Evolutionary conservation across 768 basidiomycete genomes (phyloP).

Genomic region (Phaeotremella skinneri): DNA sequence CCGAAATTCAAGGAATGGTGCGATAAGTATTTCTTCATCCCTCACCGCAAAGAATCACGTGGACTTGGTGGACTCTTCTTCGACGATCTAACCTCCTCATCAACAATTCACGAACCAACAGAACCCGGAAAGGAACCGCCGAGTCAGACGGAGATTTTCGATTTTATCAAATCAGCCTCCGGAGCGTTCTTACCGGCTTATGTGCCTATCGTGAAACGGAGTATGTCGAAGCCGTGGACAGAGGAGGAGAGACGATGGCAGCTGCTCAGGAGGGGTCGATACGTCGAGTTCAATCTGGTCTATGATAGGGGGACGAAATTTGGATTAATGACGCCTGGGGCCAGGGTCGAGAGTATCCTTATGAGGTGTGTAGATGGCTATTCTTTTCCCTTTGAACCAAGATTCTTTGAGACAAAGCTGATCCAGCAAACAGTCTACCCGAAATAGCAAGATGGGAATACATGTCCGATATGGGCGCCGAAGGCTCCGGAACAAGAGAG

Average conservation of each 20-base stretch:
- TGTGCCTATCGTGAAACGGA: slow-evolving; percentile 71
- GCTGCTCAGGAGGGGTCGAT: slow-evolving; percentile 80
- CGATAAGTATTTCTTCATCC: slow-evolving; percentile 93
- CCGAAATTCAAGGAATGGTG: slow-evolving; percentile 89
- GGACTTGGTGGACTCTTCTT: slow-evolving; percentile 96
- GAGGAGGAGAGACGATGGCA: slow-evolving; percentile 81
- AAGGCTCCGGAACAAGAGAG: slow-evolving; percentile 63
- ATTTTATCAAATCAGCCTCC: slow-evolving; percentile 68
- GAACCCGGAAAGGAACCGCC: slow-evolving; percentile 51
- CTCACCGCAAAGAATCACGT: slow-evolving; percentile 77
- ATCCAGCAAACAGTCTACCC: slow-evolving; percentile 56
- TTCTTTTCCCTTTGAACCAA: slow-evolving; percentile 7
- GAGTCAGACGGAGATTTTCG: slow-evolving; percentile 69
- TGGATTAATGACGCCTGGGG: slow-evolving; percentile 76
- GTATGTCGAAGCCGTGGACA: slow-evolving; percentile 56
- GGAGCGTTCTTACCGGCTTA: slow-evolving; percentile 86
- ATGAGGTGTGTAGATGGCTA: slow-evolving; percentile 67
- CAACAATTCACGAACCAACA: slow-evolving; percentile 51
- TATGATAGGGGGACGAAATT: slow-evolving; percentile 86
- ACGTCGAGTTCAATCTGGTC: slow-evolving; percentile 92
- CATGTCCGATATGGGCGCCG: slow-evolving; percentile 68
- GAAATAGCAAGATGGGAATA: slow-evolving; percentile 89
- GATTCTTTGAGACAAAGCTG: background rate
- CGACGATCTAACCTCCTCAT: slow-evolving; percentile 72
- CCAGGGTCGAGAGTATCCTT: slow-evolving; percentile 81